Evolutionary conservation across 140 eudicot species (phyloP).

Genomic region (Cichorium intybus): DNA sequence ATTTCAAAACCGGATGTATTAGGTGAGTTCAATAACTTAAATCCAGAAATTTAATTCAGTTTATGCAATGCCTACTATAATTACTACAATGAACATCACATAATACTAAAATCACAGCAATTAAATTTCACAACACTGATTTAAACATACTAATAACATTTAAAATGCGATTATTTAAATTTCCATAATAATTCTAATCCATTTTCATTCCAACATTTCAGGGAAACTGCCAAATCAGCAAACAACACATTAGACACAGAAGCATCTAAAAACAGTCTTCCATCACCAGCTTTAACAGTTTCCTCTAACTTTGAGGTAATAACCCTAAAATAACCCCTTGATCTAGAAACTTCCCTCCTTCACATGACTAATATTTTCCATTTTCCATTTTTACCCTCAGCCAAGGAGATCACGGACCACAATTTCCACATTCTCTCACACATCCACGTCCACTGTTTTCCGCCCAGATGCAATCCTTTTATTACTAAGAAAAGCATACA

Average conservation of each 20-base stretch:
- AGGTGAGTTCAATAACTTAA: no score
- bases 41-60: no score
- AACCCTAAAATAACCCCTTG: neutral
- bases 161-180: neutral
- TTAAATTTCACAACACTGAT: no score
- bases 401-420: conserved; percentile 78
- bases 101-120: no score
- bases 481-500: conserved; percentile 81
- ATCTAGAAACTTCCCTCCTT: conserved; percentile 3
- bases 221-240: conserved; percentile 66
- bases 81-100: no score
- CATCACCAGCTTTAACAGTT: conserved; percentile 66
- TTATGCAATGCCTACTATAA: no score
- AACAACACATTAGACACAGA: conserved; percentile 51
- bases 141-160: no score
- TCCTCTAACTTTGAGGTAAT: conserved; percentile 96
- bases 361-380: conserved; percentile 17
- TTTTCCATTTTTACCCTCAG: conserved; percentile 40
- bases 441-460: conserved; percentile 60
- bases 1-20: no score
- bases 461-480: conserved; percentile 74
- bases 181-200: neutral
- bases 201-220: conserved; percentile 22
- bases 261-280: conserved; percentile 60
- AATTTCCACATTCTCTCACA: conserved; percentile 35